Evolutionary conservation across 1,284 basidiomycete genomes (phyloP).

Genomic region (Golubevia pallescens): DNA sequence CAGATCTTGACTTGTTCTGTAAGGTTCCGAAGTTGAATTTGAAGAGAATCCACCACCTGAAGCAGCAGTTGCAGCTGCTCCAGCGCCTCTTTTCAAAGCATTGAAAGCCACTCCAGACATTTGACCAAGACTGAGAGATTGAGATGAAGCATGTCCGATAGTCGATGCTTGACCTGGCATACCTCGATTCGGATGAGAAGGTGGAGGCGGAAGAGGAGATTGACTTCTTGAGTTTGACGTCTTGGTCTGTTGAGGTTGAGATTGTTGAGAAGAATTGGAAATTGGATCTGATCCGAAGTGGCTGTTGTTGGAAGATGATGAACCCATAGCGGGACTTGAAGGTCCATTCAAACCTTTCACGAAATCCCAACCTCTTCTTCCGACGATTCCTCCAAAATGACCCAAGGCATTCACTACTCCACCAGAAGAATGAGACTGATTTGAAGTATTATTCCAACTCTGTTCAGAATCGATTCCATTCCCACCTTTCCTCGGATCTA

Average conservation of each 20-base stretch:
- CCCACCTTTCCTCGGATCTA: too few relatives aligned
- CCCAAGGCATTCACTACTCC: slow-evolving; percentile 22
- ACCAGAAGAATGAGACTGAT: slow-evolving; percentile 23
- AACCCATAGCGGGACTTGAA: neutral
- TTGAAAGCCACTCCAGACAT: slow-evolving; percentile 1
- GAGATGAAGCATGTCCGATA: neutral
- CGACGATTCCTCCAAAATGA: slow-evolving; percentile 28
- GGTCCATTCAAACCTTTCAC: slow-evolving; percentile 18
- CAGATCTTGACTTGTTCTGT: neutral
- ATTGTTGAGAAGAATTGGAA: too few relatives aligned
- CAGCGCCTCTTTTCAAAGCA: slow-evolving; percentile 15
- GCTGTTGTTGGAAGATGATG: too few relatives aligned
- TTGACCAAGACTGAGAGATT: neutral
- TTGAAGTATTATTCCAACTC: slow-evolving; percentile 10
- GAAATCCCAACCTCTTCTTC: slow-evolving; percentile 41
- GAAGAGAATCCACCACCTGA: slow-evolving; percentile 3
- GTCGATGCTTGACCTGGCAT: neutral
- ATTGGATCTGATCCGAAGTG: too few relatives aligned
- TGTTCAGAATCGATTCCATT: too few relatives aligned
- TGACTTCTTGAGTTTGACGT: neutral
- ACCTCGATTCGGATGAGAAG: neutral
- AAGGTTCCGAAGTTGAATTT: neutral
- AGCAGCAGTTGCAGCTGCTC: neutral
- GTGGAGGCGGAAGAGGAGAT: neutral
- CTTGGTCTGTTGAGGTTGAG: too few relatives aligned